Base-by-base conservation (phyloP, 345 rosid species). In the Stellera chamaejasme region DNA sequence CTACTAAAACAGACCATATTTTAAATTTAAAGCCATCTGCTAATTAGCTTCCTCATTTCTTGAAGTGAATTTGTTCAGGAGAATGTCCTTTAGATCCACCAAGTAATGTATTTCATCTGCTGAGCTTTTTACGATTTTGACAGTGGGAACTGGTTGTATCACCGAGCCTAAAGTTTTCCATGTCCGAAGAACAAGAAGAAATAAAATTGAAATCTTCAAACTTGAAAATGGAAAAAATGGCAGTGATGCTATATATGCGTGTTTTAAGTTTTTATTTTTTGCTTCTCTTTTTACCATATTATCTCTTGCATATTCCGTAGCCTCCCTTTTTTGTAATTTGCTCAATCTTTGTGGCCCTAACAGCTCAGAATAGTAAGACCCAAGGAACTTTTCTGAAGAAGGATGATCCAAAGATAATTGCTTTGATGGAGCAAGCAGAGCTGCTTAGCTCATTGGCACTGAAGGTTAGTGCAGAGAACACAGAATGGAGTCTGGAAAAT, bases 381-480 rank as follows among this genome's bases (percentile, higher is more conserved):
- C 80, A 66, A 72, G 86, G 82, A 57, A 75, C 71, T 27, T 87
- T 80, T 79, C 73, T 93, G 36, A 79, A 61, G 43, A 85, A 87
- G 74, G 94, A 87, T 71, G 90, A 87, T 77, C 87, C 96, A 56
- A 89, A 83, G 81, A 73, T 87, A 62, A 51, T 77, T 58, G 80
- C 81, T 67, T 66, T 93, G 77, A 74, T 85, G 88, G 87, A 89
- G 77, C 99, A 89, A 79, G 90, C 97, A 26, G 90, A 86, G 71
- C 82, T 89, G 70, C 87, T 93, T 60, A 80, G 82, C 69, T 80
- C 99, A 52, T 81, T 93, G 45, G 83, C 96, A 3, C 54, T 60
- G 62, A 93, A 82, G 83, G 88, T 93, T 51, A 80, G 76, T 52
- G 39, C 75, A 32, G 97, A 89, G 61, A 80, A 72, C 72, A 75